Percentiles rank a stretch among this genome's conserved stretches.
Conservation (phyloP, 768 basidiomycete genomes). For the Boletus vinaceobasis region DNA sequence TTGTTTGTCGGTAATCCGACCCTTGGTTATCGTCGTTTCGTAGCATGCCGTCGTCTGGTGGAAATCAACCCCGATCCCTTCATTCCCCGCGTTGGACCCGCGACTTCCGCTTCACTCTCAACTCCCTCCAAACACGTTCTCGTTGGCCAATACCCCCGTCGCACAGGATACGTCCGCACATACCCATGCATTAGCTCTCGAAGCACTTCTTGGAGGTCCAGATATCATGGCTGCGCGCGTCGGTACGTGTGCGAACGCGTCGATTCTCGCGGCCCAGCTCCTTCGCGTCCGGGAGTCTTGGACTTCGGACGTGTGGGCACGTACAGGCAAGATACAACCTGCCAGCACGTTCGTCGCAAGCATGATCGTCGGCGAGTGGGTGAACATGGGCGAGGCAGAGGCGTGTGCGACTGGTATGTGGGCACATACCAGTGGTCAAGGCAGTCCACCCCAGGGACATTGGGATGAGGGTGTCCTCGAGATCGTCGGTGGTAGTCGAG, state of each 20-base stretch:
- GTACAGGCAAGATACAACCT: constrained; percentile 75
- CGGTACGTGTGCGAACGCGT: constrained; percentile 67
- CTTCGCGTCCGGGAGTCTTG: constrained; percentile 75
- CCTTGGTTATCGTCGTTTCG: not conserved
- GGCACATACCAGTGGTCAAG: constrained; percentile 43
- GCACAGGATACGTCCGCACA: constrained; percentile 81
- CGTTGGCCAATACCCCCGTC: constrained; percentile 69
- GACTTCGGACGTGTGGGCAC: constrained; percentile 73
- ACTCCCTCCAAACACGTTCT: constrained; percentile 63
- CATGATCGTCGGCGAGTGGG: constrained; percentile 68
- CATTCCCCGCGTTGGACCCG: constrained; percentile 70
- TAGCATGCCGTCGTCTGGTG: constrained; percentile 82
- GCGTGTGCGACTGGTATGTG: constrained; percentile 79
- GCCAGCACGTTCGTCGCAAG: constrained; percentile 73
- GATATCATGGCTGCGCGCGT: constrained; percentile 75
- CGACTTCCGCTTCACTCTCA: constrained; percentile 66
- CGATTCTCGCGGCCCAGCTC: constrained; percentile 71
- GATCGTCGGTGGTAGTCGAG: constrained; percentile 70
- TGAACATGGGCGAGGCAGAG: constrained; percentile 69
- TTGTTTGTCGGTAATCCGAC: constrained; percentile 5
- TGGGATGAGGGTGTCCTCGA: constrained; percentile 83
- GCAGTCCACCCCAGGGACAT: constrained; percentile 40
- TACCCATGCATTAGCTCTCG: constrained; percentile 71
- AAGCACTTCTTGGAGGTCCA: constrained; percentile 72
- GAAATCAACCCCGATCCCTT: constrained; percentile 74